Evolutionary conservation across 805 yeast genomes (phyloP), one percentile per base, ranked within the genome.

Genomic region (Danielia reshetovae): DNA sequence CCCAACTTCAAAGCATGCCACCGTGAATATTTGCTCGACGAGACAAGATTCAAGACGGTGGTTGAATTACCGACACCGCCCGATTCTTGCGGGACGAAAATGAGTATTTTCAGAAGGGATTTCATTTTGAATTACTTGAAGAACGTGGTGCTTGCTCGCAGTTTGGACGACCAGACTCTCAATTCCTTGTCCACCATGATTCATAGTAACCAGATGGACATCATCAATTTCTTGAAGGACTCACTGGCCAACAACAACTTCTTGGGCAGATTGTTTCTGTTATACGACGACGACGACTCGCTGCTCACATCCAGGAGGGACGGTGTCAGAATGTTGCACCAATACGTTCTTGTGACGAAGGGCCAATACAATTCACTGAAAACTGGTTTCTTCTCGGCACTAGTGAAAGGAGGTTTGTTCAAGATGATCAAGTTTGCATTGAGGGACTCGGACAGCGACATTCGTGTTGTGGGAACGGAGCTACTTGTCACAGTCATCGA

Each of bases 111-210:
- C 38, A 78, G 80, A 36, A 77, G 78, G 49, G 88, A 93, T 25
- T 86, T 81, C 54, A 70, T 85, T 38, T 65, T 88, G 36, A 89
- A 83, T 51, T 86, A 85, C 54, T 63, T 93, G 31, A 84, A 84
- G 55, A 96, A 90, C 56, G 94, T 86, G 13, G 94, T 85, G 1
- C 60, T 90, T 18, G 89, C 93, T 3, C 67, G 96, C 34, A 62
- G 81, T 27, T 55, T 90, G 30, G 97, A 90, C 55, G 97, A 90
- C 54, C 75, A 80, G 28, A 74, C 88, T 4, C 77, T 80, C 51
- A 75, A 74, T 42, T 63, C 83, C 39, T 69, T 93, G 24, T 65
- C 81, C 12, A 76, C 84, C 1, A 62, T 83, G 62, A 81, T 86
- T 4, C 80, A 77, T 48, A 58, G 70, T 45, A 80, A 84, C 50